Evolutionary conservation across 2,329 filamentous ascomycete species (phyloP), one percentile per base, ranked within the genome.

Genomic region (Myrmaecium sp.): DNA sequence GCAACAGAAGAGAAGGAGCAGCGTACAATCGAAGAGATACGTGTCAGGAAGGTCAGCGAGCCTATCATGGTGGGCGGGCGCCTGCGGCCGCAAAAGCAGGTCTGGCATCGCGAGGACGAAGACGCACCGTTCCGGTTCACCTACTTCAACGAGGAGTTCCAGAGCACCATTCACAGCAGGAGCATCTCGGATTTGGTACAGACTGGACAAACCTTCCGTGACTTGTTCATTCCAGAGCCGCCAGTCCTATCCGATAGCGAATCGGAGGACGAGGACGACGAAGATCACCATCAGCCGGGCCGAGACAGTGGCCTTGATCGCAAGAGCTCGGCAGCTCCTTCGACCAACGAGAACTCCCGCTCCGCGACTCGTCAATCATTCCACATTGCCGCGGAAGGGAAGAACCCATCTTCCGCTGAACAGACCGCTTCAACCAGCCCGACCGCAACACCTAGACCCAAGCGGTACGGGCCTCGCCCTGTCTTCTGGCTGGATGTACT

Each of bases 121-220:
- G 86, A 94, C 36, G 72, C 76, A 0, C 89, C 89, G 0, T 95
- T 91, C 49, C 70, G 89, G 14, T 98, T 94, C 49, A 95, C 89
- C 0, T 98, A 98, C 51, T 98, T 98, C 63, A 95, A 95, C 50
- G 89, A 95, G 47, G 82, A 93, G 35, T 82, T 95, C 30, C 77
- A 82, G 42, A 91, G 80, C 49, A 98, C 89, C 0, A 91, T 98
- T 34, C 89, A 98, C 51, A 89, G 83, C 33, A 81, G 92, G 51
- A 89, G 78, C 1, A 93, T 98, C 30, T 92, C 83, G 3, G 89
- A 94, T 47, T 65, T 98, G 12, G 67, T 91, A 6, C 83, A 93
- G 38, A 74, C 80, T 1, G 89, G 82, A 5, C 68, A 74, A 33
- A 78, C 69, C 22, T 98, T 98, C 48, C 66, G 66, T 32, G 80